Evolutionary conservation across 1,284 basidiomycete genomes (phyloP), one percentile per base, ranked within the genome.

Genomic region (Mycena citricolor): DNA sequence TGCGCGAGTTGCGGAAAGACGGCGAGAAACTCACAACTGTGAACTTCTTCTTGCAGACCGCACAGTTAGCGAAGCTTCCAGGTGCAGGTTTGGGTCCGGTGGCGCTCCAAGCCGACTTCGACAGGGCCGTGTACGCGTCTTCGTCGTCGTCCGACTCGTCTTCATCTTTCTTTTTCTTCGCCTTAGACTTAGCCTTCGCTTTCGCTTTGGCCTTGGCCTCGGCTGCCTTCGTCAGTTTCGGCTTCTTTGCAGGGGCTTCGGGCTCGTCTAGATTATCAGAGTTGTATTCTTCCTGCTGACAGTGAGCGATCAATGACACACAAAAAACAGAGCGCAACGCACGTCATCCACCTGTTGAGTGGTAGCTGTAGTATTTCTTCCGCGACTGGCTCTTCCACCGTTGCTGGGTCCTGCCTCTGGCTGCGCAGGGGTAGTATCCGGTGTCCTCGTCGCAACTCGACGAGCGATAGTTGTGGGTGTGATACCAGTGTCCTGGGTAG

Each of bases 61-160:
- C 87, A 58, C 95, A 99, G 13, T 76, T 71, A 56, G 86, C 84
- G 46, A 94, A 89, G 57, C 81, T 84, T 1, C 94, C 95, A 1
- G 86, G 74, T 1, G 81, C 71, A 3, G 87, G 88, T 48, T 86
- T 83, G 0, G 69, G 20, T 8, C 31, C 61, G 2, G 62, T 57
- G 8, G 67, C 61, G 24, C 62, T 69, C 63, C 72, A 72, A 60
- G 74, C 62, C 8, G 70, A 65, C 59, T 71, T 82, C 6, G 84
- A 81, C 19, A 84, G 62, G 3, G 81, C 78, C 11, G 70, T 82
- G 55, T 81, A 77, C 28, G 73, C 68, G 42, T 81, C 71, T 39
- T 76, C 72, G 6, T 73, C 68, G 44, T 76, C 68, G 42, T 75
- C 69, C 7, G 71, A 67, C 8, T 72, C 69, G 31, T 71, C 70